Conservation (phyloP, 2,329 filamentous ascomycete species). For the Diaporthe australafricana region DNA sequence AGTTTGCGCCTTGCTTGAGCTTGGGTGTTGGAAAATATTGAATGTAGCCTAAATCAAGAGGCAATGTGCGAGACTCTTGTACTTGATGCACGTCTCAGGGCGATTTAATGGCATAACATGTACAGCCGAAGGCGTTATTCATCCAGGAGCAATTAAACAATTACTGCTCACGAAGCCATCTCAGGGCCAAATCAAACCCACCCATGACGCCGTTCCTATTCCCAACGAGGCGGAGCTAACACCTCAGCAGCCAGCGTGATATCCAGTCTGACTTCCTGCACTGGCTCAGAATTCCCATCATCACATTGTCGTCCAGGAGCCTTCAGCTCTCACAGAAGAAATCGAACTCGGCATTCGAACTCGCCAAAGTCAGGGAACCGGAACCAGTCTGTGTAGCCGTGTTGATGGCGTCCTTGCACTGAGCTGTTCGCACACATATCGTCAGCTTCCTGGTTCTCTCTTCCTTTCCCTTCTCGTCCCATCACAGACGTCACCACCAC, state of each 20-base stretch:
- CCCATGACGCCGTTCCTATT: background rate
- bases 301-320: background rate
- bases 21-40: background rate
- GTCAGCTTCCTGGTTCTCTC: background rate
- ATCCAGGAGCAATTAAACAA: background rate
- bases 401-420: conserved; percentile 49
- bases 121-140: conserved; percentile 2
- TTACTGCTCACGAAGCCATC: background rate
- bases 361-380: conserved; percentile 48
- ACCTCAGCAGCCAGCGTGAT: background rate
- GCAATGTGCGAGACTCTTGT: too few relatives aligned
- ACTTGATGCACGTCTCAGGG: background rate
- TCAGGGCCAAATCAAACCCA: background rate
- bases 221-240: background rate
- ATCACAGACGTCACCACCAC: background rate
- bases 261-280: background rate
- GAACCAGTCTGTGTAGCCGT: conserved; percentile 47
- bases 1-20: background rate
- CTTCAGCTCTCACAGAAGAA: conserved; percentile 52
- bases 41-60: background rate
- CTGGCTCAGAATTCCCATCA: background rate
- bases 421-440: conserved; percentile 43
- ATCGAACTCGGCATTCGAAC: conserved; percentile 56
- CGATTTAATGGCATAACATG: background rate
- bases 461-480: background rate